Base-by-base conservation (phyloP, 306 rosid genomes). In the Cicer judaicum region DNA sequence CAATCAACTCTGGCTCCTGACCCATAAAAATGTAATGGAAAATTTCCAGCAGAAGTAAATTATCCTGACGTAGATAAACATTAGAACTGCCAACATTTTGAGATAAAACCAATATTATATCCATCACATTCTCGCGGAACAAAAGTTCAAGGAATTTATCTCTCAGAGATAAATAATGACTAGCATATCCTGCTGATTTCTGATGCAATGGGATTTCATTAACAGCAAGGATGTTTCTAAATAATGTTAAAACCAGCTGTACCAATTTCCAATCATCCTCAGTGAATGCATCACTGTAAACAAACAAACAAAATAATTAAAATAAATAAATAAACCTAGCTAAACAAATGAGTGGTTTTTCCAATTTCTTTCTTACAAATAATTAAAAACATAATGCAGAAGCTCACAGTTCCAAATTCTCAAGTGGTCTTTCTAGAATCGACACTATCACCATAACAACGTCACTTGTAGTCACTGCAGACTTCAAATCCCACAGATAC, bases 201-300 rank as follows among this genome's bases (percentile, higher is more conserved):
- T 87, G 97, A 68, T 85, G 94, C 77, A 73, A 61, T 10, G 97
- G 88, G 75, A 94, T 88, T 78, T 94, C 97, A 84, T 94, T 96
- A 75, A 94, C 72, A 41, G 98, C 91, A 67, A 94, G 86, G 55
- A 90, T 76, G 82, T 94, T 94, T 70, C 94, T 86, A 75, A 94
- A 89, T 24, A 94, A 77, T 43, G 98, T 88, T 61, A 94, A 88
- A 61, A 94, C 89, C 79, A 94, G 87, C 80, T 94, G 98, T 70
- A 88, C 82, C 89, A 91, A 79, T 81, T 94, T 94, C 98, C 98
- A 91, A 75, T 94, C 98, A 72, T 94, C 98, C 86, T 94, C 98
- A 4, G 88, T 77, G 83, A 94, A 88, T n/a, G 84, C 81, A 64
- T 80, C 87, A 50, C 98, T 94, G 91, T 68, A 50, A 15, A 47